Evolutionary conservation across 1,139 yeast species (phyloP).

Genomic region (Saccharomyces hybrid): DNA sequence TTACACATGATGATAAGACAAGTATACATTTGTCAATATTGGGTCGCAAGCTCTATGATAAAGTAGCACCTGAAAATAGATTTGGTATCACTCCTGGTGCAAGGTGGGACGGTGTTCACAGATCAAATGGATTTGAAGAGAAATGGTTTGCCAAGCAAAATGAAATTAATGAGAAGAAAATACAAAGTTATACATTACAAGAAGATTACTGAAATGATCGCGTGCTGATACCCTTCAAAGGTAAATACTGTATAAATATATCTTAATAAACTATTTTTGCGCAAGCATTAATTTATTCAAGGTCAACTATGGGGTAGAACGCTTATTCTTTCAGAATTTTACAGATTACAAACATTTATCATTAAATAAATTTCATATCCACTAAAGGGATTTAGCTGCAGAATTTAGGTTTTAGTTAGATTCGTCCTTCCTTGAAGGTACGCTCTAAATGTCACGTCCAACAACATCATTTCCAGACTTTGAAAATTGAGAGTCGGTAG

Average conservation of each 20-base stretch:
- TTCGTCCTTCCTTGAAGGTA: not conserved
- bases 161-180: constrained; percentile 37
- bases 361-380: not conserved
- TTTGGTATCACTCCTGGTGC: constrained; percentile 72
- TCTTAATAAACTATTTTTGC: not conserved
- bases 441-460: not conserved
- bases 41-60: constrained; percentile 41
- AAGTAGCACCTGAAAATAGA: constrained; percentile 60
- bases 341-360: not conserved
- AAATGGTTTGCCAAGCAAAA: constrained; percentile 51
- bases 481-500: constrained; percentile 1
- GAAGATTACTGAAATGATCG: constrained; percentile 28
- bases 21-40: constrained; percentile 25
- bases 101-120: constrained; percentile 89
- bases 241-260: not conserved
- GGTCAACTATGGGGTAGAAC: not conserved
- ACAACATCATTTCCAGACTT: constrained; percentile 1
- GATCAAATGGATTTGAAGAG: constrained; percentile 84
- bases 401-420: constrained; percentile 1
- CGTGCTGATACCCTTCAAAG: not conserved
- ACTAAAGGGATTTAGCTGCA: not conserved
- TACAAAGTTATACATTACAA: constrained; percentile 34
- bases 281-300: not conserved
- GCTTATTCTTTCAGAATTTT: not conserved
- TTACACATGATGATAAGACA: constrained; percentile 21